phyloP scores from a whole-genome alignment of 2,329 filamentous ascomycete species.

The Trichoderma guizhouense region DNA sequence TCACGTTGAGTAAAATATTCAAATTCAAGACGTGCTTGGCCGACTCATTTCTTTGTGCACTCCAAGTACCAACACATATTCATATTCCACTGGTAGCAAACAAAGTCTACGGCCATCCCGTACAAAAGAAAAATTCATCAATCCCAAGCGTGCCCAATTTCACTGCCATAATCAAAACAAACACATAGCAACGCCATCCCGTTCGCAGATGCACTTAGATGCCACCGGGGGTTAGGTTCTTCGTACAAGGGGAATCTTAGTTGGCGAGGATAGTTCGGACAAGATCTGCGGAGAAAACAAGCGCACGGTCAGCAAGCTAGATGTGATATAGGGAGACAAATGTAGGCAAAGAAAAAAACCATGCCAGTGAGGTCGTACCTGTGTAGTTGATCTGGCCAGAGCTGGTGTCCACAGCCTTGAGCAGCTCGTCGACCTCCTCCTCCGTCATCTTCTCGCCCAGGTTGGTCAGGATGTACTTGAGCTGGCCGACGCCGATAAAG shows the following conservation, averaged over 20 bases:
- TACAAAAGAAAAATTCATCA: slow-evolving; percentile 14
- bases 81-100: slow-evolving; percentile 10
- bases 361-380: slow-evolving; percentile 52
- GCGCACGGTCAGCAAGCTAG: slow-evolving; percentile 7
- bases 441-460: slow-evolving; percentile 99
- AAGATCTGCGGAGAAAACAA: slow-evolving; percentile 55
- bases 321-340: background rate
- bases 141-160: slow-evolving; percentile 16
- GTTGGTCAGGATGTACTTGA: slow-evolving; percentile 97
- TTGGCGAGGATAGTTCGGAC: slow-evolving; percentile 85
- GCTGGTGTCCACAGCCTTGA: slow-evolving; percentile 96
- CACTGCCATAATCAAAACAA: slow-evolving; percentile 18
- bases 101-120: slow-evolving; percentile 3
- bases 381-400: slow-evolving; percentile 97
- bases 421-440: slow-evolving; percentile 96
- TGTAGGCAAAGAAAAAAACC: background rate
- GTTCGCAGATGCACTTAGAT: slow-evolving; percentile 33
- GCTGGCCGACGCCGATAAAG: slow-evolving; percentile 94
- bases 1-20: background rate
- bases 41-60: background rate
- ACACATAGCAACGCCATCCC: slow-evolving; percentile 32
- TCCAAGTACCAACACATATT: slow-evolving; percentile 4
- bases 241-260: slow-evolving; percentile 39
- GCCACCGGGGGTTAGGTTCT: slow-evolving; percentile 4
- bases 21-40: background rate